Evolutionary conservation across 1,139 yeast species (phyloP).

Genomic region (Lodderomyces elongisporus): DNA sequence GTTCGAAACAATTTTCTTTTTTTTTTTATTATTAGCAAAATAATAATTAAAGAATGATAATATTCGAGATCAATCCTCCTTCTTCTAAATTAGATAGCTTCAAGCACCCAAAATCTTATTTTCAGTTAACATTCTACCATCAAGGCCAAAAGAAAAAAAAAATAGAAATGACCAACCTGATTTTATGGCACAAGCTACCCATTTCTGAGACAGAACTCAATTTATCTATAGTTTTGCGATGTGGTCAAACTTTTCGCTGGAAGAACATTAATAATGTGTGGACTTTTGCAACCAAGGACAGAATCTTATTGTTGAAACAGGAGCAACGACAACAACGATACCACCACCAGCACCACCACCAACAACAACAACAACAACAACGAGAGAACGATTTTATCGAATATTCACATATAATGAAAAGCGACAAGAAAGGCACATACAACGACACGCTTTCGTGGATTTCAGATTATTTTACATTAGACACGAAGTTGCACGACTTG

Average conservation of each 20-base stretch:
- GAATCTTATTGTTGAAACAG: constrained; percentile 51
- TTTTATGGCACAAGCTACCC: constrained; percentile 23
- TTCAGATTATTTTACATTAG: constrained; percentile 65
- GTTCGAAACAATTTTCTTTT: too few relatives aligned
- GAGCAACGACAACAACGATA: too few relatives aligned
- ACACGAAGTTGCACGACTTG: constrained; percentile 48
- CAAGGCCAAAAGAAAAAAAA: neutral
- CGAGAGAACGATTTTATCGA: constrained; percentile 21
- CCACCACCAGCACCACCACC: too few relatives aligned
- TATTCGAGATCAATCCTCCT: too few relatives aligned
- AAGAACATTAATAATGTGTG: constrained; percentile 53
- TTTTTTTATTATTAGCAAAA: too few relatives aligned
- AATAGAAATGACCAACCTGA: constrained; percentile 16
- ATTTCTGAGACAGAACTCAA: constrained; percentile 45
- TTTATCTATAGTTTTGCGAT: constrained; percentile 67
- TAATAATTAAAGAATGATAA: too few relatives aligned
- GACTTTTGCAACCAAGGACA: constrained; percentile 51
- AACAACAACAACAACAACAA: too few relatives aligned
- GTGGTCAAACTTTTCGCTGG: constrained; percentile 88
- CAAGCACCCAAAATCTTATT: too few relatives aligned
- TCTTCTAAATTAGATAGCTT: too few relatives aligned
- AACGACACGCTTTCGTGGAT: constrained; percentile 43
- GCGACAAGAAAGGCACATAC: constrained; percentile 3
- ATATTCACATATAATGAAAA: constrained; percentile 27
- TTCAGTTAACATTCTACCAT: neutral